phyloP scores from a whole-genome alignment of 768 basidiomycete genomes.

The Cyclocybe aegerita region DNA sequence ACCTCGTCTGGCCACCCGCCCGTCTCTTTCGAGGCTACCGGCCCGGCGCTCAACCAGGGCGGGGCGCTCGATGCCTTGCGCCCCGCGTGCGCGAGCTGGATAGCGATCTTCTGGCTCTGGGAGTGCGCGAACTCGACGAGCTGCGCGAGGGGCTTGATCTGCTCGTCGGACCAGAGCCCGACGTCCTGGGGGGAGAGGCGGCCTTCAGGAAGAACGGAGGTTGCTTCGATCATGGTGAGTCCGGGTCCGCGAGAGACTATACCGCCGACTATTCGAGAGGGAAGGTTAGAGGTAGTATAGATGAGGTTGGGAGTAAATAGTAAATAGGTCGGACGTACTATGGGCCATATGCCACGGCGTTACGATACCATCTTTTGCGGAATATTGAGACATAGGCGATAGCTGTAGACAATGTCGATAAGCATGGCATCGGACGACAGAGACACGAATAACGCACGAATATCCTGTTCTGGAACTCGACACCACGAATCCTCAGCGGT shows the following conservation, averaged over 20 bases:
- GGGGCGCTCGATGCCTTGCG: slow-evolving; percentile 63
- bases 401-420: slow-evolving; percentile 25
- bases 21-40: slow-evolving; percentile 27
- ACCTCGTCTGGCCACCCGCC: slow-evolving; percentile 54
- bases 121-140: slow-evolving; percentile 62
- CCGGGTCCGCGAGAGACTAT: slow-evolving; percentile 50
- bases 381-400: slow-evolving; percentile 61
- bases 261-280: slow-evolving; percentile 34
- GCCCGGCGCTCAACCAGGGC: slow-evolving; percentile 48
- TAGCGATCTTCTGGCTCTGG: slow-evolving; percentile 63
- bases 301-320: too few species aligned
- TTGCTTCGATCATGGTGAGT: slow-evolving; percentile 59
- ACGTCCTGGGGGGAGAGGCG: slow-evolving; percentile 59
- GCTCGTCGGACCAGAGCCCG: slow-evolving; percentile 57
- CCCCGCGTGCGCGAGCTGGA: slow-evolving; percentile 75
- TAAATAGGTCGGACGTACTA: background rate
- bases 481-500: slow-evolving; percentile 50
- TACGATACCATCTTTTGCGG: slow-evolving; percentile 46
- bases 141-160: slow-evolving; percentile 19
- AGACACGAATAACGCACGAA: slow-evolving; percentile 29
- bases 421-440: background rate
- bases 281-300: too few species aligned
- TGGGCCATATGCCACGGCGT: slow-evolving; percentile 59
- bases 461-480: slow-evolving; percentile 51
- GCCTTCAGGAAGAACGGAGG: slow-evolving; percentile 49